A percentile compares a stretch with the other conserved stretches of the same genome.
phyloP scores from a whole-genome alignment of 371 early-diverging fungal species.

The Parasitella parasitica region DNA sequence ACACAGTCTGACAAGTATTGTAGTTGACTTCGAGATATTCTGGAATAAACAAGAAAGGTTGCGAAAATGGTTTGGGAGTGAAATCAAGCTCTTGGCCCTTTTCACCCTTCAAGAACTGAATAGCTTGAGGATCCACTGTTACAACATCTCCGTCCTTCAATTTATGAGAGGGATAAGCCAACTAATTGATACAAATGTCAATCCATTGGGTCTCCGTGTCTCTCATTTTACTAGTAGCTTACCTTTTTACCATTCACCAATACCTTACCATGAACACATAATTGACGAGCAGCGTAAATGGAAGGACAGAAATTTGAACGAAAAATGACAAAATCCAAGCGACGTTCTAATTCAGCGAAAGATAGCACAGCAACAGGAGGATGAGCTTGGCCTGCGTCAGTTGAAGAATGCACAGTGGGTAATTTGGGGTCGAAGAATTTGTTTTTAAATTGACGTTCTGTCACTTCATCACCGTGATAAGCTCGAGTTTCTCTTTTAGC shows the following conservation, averaged over 20 bases:
- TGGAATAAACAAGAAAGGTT: slow-evolving; percentile 96
- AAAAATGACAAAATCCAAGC: slow-evolving; percentile 92
- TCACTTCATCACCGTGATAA: slow-evolving; percentile 90
- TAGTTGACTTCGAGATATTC: slow-evolving; percentile 97
- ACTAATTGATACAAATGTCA: slow-evolving; percentile 30
- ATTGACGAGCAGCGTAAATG: slow-evolving; percentile 81
- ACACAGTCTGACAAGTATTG: slow-evolving; percentile 86
- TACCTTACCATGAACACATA: slow-evolving; percentile 86
- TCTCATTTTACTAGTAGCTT: slow-evolving; percentile 5
- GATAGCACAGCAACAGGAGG: slow-evolving; percentile 83
- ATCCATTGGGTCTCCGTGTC: not conserved
- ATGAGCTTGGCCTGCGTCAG: slow-evolving; percentile 47
- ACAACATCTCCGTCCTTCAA: slow-evolving; percentile 91
- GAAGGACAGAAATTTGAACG: slow-evolving; percentile 87
- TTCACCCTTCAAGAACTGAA: slow-evolving; percentile 71
- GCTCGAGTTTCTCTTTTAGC: slow-evolving; percentile 92
- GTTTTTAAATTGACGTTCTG: slow-evolving; percentile 79
- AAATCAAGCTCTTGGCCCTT: slow-evolving; percentile 65
- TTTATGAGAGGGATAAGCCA: slow-evolving; percentile 73
- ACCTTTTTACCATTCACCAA: slow-evolving; percentile 89
- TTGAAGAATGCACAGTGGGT: slow-evolving; percentile 65
- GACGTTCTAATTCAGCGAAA: slow-evolving; percentile 88
- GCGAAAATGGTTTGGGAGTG: slow-evolving; percentile 76
- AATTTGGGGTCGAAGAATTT: slow-evolving; percentile 71
- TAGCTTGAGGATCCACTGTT: slow-evolving; percentile 76